Conservation (phyloP, 78 protist species). For the Thecamonas trahens region DNA sequence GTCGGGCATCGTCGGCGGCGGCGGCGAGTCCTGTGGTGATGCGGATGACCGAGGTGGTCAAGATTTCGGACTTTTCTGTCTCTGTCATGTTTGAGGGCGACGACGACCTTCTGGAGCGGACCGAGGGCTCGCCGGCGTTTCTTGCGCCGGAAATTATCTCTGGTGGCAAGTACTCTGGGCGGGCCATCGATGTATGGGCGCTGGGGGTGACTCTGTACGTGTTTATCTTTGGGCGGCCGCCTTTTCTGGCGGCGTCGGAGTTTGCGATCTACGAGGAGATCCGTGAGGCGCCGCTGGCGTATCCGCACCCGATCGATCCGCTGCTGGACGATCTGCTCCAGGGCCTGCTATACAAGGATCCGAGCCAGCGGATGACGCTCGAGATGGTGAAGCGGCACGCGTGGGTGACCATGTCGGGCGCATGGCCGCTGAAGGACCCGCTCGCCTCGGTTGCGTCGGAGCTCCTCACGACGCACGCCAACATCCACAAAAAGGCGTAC, state of each 20-base stretch:
- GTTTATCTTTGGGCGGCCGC: slow-evolving; percentile 16
- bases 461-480: too few species aligned
- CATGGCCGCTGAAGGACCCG: too few species aligned
- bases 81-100: slow-evolving; percentile 16
- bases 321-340: neutral
- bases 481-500: too few species aligned
- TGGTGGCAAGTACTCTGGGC: slow-evolving; percentile 12
- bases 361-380: neutral
- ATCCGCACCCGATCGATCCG: neutral
- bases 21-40: too few species aligned
- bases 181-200: slow-evolving; percentile 42
- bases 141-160: slow-evolving; percentile 45
- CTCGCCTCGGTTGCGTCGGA: too few species aligned
- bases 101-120: slow-evolving; percentile 6
- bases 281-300: neutral
- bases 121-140: slow-evolving; percentile 65
- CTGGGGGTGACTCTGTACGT: slow-evolving; percentile 36
- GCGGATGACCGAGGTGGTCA: neutral
- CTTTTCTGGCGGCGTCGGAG: neutral
- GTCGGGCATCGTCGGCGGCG: too few species aligned
- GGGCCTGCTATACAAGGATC: slow-evolving; percentile 18
- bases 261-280: slow-evolving; percentile 3
- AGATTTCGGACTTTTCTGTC: slow-evolving; percentile 35
- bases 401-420: too few species aligned
- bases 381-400: neutral